Evolutionary conservation across 2,329 filamentous ascomycete species (phyloP).

Genomic region (Aureobasidium leucospermi): DNA sequence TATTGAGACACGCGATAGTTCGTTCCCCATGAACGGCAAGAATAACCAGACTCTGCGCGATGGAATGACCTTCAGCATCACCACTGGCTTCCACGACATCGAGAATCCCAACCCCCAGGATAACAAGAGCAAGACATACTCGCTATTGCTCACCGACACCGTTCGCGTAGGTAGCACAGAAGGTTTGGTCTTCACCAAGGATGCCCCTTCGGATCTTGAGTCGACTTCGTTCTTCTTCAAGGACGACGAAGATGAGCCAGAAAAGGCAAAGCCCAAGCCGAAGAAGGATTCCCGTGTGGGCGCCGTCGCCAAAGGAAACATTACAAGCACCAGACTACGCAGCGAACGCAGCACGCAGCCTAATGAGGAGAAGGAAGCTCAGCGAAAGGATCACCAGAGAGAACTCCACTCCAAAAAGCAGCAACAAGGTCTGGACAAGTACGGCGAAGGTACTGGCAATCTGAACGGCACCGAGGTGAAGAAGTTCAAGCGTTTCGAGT

Average conservation of each 20-base stretch:
- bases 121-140: constrained; percentile 83
- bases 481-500: constrained; percentile 98
- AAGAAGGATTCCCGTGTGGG: constrained; percentile 78
- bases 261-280: constrained; percentile 77
- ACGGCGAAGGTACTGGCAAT: constrained; percentile 75
- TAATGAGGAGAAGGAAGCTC: constrained; percentile 83
- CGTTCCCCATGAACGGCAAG: constrained; percentile 79
- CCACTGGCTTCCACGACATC: constrained; percentile 82
- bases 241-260: constrained; percentile 73
- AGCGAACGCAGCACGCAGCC: constrained; percentile 83
- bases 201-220: constrained; percentile 84
- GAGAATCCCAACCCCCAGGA: constrained; percentile 81
- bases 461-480: constrained; percentile 89
- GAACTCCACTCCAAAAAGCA: constrained; percentile 84
- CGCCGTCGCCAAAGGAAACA: constrained; percentile 88
- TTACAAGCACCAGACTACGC: constrained; percentile 85
- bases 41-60: constrained; percentile 78
- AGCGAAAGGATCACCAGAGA: constrained; percentile 85
- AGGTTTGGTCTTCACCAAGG: constrained; percentile 83
- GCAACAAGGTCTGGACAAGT: constrained; percentile 75
- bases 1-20: constrained; percentile 80
- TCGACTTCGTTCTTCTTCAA: constrained; percentile 98
- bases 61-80: constrained; percentile 92
- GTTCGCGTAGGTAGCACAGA: constrained; percentile 77
- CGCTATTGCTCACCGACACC: constrained; percentile 85